Evolutionary conservation across 2,329 filamentous ascomycete genomes (phyloP), one percentile per base, ranked within the genome.

Genomic region (Remersonia thermophila): DNA sequence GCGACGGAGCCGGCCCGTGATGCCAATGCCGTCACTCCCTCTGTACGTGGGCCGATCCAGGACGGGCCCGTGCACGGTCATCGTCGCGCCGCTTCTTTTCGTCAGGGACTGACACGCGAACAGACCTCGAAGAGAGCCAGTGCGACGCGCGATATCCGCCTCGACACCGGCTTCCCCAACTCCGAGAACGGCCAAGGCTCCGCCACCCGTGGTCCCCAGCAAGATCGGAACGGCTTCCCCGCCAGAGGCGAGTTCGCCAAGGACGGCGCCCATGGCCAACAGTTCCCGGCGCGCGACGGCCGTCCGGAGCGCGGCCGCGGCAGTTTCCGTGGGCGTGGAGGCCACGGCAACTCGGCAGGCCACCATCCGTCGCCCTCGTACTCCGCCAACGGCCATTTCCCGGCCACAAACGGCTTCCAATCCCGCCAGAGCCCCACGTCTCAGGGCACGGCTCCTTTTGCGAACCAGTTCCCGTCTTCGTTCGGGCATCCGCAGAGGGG

Each of bases 311-410:
- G 54, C 3, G 36, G 47, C 36, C 58, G 59, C 14, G 63, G 66
- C 26, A 65, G 65, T 16, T 67, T 56, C 40, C 61, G 66, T 27
- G 58, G 59, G 31, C 65, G 67, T 32, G 66, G 65, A 27, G 58
- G 56, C 13, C 65, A 68, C 41, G 59, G 60, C 39, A 47, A 49
- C 34, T 45, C 43, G 30, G 33, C 42, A 46, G 41, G 58, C 52
- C 48, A 48, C 51, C 12, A 59, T 60, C 43, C 44, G 46, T 36
- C 62, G 55, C 42, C 54, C 51, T 50, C 48, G 7, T 62, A 58
- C 43, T 50, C 50, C 26, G 45, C 54, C 25, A 60, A 60, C 35
- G 59, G 58, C 14, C 51, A 52, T 14, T 53, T 57, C 18, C 32
- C 52, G 27, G 37, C 52, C 13, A 50, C 54, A 36, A 39, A 41